Base-by-base conservation (phyloP, 2,329 filamentous ascomycete species). In the Xylariales sp. region DNA sequence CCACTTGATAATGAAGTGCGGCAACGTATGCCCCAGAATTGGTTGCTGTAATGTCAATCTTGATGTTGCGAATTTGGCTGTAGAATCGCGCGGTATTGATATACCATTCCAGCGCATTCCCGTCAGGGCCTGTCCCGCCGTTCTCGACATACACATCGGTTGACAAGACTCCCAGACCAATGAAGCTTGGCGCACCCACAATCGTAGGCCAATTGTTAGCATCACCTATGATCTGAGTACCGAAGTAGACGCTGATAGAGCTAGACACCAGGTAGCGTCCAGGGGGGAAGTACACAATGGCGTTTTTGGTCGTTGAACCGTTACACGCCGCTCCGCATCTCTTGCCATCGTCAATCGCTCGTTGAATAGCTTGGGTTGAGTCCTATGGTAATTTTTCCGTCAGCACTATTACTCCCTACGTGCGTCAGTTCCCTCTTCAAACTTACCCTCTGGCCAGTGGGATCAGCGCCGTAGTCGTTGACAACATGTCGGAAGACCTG, bases 201-300 rank as follows among this genome's bases (percentile, higher is more conserved):
- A 90, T 83, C 3, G 84, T 83, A 7, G 91, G 75, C 78, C 83
- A 68, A 73, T 81, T 72, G 43, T 78, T 72, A 49, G 80, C 80
- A 67, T 81, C 80, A 23, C 82, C 80, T 5, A 80, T 74, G 18
- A 95, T 84, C 78, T 93, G 90, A 1, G 92, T 94, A 78, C 93
- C 93, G 82, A 94, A 96, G 80, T 90, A 89, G 76, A 92, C 88
- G 56, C 91, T 80, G 67, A 96, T 88, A 5, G 92, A 90, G 70
- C 83, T 85, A 58, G 87, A 91, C 68, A 95, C 88, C 5, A 90
- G 74, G 75, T 95, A 96, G 2, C 54, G 90, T 94, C 72, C 90
- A 77, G 8, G 23, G 3, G 54, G 54, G 23, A 56, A 56, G 54
- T 56, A 56, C 14, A 56, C 54, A 39, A 56, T 56, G 73, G 71